Conservation (phyloP, 129 eudicot species). For the Arctium minus region DNA sequence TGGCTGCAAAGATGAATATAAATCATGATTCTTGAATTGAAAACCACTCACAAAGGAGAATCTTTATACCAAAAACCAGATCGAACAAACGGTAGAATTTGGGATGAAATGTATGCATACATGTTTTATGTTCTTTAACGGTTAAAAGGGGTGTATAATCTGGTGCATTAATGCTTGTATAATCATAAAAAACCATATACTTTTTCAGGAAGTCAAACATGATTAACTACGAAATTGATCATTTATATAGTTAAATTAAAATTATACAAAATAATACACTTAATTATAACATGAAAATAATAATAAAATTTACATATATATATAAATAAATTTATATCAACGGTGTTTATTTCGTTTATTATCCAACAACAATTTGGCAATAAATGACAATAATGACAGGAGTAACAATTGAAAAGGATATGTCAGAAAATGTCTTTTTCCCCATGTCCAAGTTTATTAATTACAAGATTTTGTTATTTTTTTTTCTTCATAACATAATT, state of each 20-base stretch:
- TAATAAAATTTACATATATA: too few species aligned
- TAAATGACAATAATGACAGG: background rate
- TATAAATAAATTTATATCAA: too few species aligned
- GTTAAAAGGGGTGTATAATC: too few species aligned
- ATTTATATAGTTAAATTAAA: too few species aligned
- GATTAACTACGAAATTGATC: too few species aligned
- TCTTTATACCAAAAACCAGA: background rate
- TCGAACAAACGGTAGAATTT: background rate
- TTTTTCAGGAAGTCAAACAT: too few species aligned
- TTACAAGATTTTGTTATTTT: background rate
- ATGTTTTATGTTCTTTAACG: too few species aligned
- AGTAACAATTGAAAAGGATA: too few species aligned
- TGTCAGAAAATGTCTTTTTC: background rate
- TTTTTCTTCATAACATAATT: too few species aligned
- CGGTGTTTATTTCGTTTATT: background rate
- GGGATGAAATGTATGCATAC: background rate
- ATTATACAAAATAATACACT: background rate
- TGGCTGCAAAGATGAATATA: background rate
- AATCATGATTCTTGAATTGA: background rate
- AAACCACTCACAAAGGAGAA: background rate
- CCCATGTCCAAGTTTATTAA: background rate
- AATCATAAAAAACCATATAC: too few species aligned
- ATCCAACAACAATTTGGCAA: background rate
- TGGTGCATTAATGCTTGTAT: too few species aligned
- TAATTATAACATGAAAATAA: background rate